Percentiles rank a stretch among this genome's conserved stretches.
Evolutionary conservation across 1,284 basidiomycete genomes (phyloP).

Genomic region (Tilletia indica): DNA sequence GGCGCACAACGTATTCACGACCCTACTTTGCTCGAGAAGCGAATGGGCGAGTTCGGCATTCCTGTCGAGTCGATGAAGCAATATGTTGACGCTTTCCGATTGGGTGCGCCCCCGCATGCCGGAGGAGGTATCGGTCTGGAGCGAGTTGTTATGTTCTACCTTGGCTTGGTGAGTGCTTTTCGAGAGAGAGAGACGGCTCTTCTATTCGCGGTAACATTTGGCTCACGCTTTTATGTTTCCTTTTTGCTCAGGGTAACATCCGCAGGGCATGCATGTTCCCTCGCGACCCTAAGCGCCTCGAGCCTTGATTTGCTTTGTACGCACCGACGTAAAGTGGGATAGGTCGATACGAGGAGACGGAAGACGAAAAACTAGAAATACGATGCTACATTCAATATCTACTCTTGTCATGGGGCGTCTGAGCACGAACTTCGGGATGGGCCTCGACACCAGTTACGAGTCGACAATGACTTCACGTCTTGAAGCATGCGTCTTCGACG

Average conservation of each 20-base stretch:
- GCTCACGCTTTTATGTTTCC: constrained; percentile 47
- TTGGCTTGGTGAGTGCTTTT: constrained; percentile 37
- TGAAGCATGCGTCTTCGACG: no score
- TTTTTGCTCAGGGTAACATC: constrained; percentile 81
- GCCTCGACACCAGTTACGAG: no score
- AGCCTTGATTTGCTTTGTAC: constrained; percentile 30
- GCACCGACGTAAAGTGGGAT: no score
- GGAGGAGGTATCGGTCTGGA: constrained; percentile 71
- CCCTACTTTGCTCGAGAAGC: constrained; percentile 73
- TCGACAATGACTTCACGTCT: no score
- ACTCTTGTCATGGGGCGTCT: no score
- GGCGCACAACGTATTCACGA: constrained; percentile 97
- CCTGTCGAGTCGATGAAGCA: constrained; percentile 81
- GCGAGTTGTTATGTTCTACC: constrained; percentile 86
- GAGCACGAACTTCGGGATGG: no score
- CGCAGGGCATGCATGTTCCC: constrained; percentile 91
- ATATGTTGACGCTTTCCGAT: constrained; percentile 89
- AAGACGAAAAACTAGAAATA: no score
- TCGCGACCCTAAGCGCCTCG: constrained; percentile 58
- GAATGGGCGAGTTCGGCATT: constrained; percentile 73
- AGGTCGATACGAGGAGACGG: no score
- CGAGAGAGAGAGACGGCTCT: no score
- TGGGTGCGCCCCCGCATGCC: constrained; percentile 81
- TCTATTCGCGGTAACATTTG: no score
- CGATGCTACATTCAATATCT: no score